Evolutionary conservation across 2,329 filamentous ascomycete genomes (phyloP), one percentile per base, ranked within the genome.

Genomic region (Furcasterigmium sp.): DNA sequence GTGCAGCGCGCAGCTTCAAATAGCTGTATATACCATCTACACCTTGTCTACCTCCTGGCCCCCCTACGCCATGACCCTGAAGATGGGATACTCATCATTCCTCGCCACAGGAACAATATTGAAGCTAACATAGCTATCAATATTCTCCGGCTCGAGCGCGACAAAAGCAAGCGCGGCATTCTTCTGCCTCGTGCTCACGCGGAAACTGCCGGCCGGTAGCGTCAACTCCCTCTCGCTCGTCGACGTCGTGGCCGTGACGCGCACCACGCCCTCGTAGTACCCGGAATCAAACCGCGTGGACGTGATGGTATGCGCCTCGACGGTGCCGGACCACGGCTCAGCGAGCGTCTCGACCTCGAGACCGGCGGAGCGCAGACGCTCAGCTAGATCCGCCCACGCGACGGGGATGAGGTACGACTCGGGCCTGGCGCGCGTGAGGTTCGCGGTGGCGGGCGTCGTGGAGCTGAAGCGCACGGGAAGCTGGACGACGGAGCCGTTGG

Each of bases 21-120:
- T 26, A 35, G 5, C 5, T 35, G 32, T 35, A 35, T 18, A 3
- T 35, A 18, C 32, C 17, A n/a, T n/a, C n/a, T 10, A 19, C 9
- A 10, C 15, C n/a, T 19, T n/a, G n/a, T n/a, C n/a, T n/a, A n/a
- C n/a, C n/a, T n/a, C n/a, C n/a, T n/a, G n/a, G n/a, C n/a, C 15
- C 11, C 5, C 17, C 32, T 35, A 41, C 11, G 30, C 11, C 39
- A 41, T 36, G 3, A 41, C 37, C 37, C 57, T 52, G 32, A 58
- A 60, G 0, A 60, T 51, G 5, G 56, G 56, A 18, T 59, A 59
- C 36, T 59, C 57, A 5, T 57, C 53, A 2, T 53, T 55, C 5
- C 23, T 46, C 8, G 41, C 47, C 0, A 59, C 51, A 0, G 56
- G 56, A 3, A 59, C n/a, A 0, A 59, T 51, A 13, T 53, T 56